Evolutionary conservation across 768 basidiomycete genomes (phyloP).

Genomic region (Neoboletus magnificus): DNA sequence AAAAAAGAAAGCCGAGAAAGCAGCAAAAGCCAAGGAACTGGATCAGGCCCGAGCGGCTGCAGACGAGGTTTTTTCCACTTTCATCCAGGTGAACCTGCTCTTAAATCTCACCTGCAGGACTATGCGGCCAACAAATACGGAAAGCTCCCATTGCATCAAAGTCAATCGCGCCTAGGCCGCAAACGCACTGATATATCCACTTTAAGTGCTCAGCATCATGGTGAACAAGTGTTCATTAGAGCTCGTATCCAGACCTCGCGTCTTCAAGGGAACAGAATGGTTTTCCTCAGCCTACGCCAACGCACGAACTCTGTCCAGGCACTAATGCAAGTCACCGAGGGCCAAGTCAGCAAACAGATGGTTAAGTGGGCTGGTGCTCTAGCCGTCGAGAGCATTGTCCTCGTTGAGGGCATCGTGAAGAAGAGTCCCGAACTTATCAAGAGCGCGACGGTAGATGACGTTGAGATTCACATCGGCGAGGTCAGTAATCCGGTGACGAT

Average conservation of each 20-base stretch:
- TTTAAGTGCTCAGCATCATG: constrained; percentile 60
- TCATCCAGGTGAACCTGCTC: constrained; percentile 33
- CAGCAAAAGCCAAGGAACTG: constrained; percentile 72
- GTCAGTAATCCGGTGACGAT: constrained; percentile 38
- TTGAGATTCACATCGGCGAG: constrained; percentile 82
- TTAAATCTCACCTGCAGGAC: constrained; percentile 48
- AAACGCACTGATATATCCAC: constrained; percentile 62
- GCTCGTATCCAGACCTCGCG: constrained; percentile 90
- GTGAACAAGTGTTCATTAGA: constrained; percentile 76
- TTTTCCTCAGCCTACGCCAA: constrained; percentile 90
- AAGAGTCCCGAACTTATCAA: constrained; percentile 84
- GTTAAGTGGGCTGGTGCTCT: constrained; percentile 84
- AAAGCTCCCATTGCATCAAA: constrained; percentile 85
- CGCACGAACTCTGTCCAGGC: constrained; percentile 85
- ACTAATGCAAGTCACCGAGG: constrained; percentile 65
- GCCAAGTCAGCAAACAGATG: constrained; percentile 94
- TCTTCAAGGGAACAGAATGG: constrained; percentile 93
- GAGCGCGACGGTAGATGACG: constrained; percentile 82
- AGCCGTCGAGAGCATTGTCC: constrained; percentile 84
- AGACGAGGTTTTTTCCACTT: constrained; percentile 40
- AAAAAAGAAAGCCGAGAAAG: constrained; percentile 83
- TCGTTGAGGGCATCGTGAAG: constrained; percentile 81
- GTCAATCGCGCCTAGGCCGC: constrained; percentile 67
- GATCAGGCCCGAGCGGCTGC: constrained; percentile 68
- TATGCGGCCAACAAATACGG: constrained; percentile 81